Evolutionary conservation across 768 basidiomycete species (phyloP), one percentile per base, ranked within the genome.

Genomic region (Podaxis rugospora): DNA sequence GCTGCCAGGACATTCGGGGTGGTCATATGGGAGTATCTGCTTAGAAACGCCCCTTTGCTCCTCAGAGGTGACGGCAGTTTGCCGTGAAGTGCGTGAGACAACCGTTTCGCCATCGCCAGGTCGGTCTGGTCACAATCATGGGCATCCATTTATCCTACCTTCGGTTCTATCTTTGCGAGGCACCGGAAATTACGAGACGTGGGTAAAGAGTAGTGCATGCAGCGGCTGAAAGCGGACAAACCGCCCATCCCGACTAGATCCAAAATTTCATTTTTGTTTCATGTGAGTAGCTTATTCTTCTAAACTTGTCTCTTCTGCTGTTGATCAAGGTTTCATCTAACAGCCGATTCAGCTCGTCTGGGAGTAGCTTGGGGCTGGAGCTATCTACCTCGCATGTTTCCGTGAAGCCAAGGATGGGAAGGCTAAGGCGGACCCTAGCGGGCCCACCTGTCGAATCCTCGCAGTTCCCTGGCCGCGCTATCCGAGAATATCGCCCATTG

Each of bases 21-120:
- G 36, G 59, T 54, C 59, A 55, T 61, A 54, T 61, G 59, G 44
- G 52, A 36, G 21, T 49, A 35, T 37, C 44, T 50, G 18, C 51
- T 39, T 32, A 42, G 59, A 61, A 25, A 46, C 51, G 44, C 14
- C 52, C 52, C 50, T 37, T 54, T 18, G 14, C 18, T 40, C 37
- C 27, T 40, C 37, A 36, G n/a, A 49, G 11, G 35, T 49, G 42
- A 53, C 36, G 44, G 53, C 52, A 54, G 37, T 25, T 47, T 61
- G 59, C 52, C 59, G 52, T 55, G 57, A 59, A 51, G 50, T 42
- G 49, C 50, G 57, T 51, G 59, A 47, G 52, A 61, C 23, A 40
- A 11, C 28, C 10, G 11, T 18, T 11, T 25, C 42, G 42, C 14
- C 6, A 4, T 11, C 18, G 18, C 21, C 10, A 16, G 25, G 14